Evolutionary conservation across 148 eudicot species (phyloP).

Genomic region (Camellia sinensis): DNA sequence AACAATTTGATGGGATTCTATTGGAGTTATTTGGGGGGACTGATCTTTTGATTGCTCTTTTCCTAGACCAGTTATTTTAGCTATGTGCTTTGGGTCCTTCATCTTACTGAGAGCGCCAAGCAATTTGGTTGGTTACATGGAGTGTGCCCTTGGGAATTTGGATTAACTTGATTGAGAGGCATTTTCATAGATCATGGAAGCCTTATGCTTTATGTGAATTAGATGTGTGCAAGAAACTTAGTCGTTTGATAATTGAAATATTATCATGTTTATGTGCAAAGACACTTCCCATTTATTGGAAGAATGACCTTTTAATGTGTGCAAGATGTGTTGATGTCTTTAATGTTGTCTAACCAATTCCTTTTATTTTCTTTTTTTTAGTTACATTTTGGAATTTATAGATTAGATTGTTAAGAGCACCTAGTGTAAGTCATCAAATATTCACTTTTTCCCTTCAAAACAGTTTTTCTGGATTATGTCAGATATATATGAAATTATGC

Average conservation of each 20-base stretch:
- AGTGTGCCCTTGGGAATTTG: too few relatives aligned
- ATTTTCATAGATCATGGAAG: too few relatives aligned
- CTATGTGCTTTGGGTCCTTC: too few relatives aligned
- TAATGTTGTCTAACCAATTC: not conserved
- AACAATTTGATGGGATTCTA: too few relatives aligned
- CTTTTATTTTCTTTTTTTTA: not conserved
- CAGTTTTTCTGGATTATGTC: not conserved
- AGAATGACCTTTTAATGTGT: not conserved
- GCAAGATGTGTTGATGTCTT: not conserved
- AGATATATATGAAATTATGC: not conserved
- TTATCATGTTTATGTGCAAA: not conserved
- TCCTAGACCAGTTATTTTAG: too few relatives aligned
- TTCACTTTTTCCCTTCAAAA: not conserved
- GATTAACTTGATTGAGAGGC: too few relatives aligned
- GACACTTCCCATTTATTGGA: not conserved
- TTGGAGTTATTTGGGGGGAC: too few relatives aligned
- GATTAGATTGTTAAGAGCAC: not conserved
- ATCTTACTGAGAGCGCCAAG: too few relatives aligned
- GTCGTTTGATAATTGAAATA: not conserved
- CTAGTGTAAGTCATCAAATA: not conserved
- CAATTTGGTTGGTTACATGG: too few relatives aligned
- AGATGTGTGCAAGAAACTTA: not conserved
- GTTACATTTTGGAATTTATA: not conserved
- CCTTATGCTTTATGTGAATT: not conserved
- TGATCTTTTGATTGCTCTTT: too few relatives aligned